Base-by-base conservation (phyloP, 2,329 filamentous ascomycete species). In the Mariannaea sp. region DNA sequence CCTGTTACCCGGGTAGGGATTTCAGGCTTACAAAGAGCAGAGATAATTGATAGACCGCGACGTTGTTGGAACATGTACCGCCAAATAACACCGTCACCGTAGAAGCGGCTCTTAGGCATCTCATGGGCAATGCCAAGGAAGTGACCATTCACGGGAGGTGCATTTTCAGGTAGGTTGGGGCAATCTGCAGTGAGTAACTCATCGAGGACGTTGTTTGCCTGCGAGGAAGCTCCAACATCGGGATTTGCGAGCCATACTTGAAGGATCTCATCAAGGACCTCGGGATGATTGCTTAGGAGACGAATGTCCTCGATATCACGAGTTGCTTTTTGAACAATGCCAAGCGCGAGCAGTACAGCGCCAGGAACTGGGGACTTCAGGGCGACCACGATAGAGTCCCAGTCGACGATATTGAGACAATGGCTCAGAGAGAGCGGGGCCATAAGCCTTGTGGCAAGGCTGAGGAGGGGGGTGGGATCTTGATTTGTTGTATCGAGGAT, bases 141-240 rank as follows among this genome's bases (percentile, higher is more conserved):
- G 29, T 41, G 50, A n/a, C 53, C 61, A 32, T 62, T 65, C 20
- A 61, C 58, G 17, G 65, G 14, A 60, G 70, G 53, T 5, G 62
- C 53, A 12, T n/a, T 32, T 13, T 5, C 29, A 4, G 29, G 29
- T 22, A 67, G 54, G 12, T 72, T 58, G 8, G 77, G 74, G 58
- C 79, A 83, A 67, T 86, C 83, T 6, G 78, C 71, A 43, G 83
- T 78, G 4, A 86, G 73, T 29, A 86, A 65, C 57, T 82, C 78
- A 2, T 77, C 77, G 3, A 87, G 65, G 2, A 80, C 76, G 44
- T 70, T 74, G 2, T 73, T 73, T 2, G 77, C 81, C 26, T 75
- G 77, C 64, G 84, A 80, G 9, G 80, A 82, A 2, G 85, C 81
- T 46, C 78, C 79, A 5, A 83, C 80, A 35, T 81, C 71, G 0